These are phyloP conservation scores for Suillus plorans DNA, from an alignment of 768 basidiomycete genomes.

Conservation along the genomic window DNA sequence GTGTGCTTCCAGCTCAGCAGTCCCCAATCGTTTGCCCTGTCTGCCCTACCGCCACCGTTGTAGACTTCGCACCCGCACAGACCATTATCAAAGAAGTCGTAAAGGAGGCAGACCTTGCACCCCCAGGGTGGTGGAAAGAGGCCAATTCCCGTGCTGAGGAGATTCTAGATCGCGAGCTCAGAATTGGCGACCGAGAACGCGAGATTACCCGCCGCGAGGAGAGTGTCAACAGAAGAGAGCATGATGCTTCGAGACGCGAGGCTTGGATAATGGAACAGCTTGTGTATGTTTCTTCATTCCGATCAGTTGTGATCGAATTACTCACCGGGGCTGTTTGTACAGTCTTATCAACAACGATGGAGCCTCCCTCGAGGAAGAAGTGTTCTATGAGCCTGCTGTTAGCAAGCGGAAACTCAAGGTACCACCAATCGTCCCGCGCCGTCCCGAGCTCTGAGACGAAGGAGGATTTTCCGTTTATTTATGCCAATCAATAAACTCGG, in stretches of 20 bases:
- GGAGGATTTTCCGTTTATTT: conserved; percentile 56
- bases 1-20: conserved; percentile 56
- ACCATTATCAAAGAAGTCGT: conserved; percentile 88
- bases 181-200: conserved; percentile 81
- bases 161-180: conserved; percentile 80
- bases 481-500: conserved; percentile 28
- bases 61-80: conserved; percentile 62
- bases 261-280: conserved; percentile 93
- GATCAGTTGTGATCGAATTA: background rate
- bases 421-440: conserved; percentile 82
- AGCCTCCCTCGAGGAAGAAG: conserved; percentile 75
- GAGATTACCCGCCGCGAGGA: conserved; percentile 88
- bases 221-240: conserved; percentile 79
- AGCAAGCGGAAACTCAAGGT: conserved; percentile 86
- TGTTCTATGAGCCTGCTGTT: conserved; percentile 69
- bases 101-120: conserved; percentile 75
- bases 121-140: conserved; percentile 77
- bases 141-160: conserved; percentile 75
- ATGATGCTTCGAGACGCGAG: conserved; percentile 85
- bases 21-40: conserved; percentile 55
- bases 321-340: conserved; percentile 11
- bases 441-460: conserved; percentile 95
- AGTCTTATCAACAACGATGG: conserved; percentile 72
- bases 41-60: conserved; percentile 52
- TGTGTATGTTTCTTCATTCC: conserved; percentile 51